Percentiles rank a stretch among this genome's conserved stretches.
Evolutionary conservation across 345 rosid species (phyloP).

Genomic region (Nephelium lappaceum): DNA sequence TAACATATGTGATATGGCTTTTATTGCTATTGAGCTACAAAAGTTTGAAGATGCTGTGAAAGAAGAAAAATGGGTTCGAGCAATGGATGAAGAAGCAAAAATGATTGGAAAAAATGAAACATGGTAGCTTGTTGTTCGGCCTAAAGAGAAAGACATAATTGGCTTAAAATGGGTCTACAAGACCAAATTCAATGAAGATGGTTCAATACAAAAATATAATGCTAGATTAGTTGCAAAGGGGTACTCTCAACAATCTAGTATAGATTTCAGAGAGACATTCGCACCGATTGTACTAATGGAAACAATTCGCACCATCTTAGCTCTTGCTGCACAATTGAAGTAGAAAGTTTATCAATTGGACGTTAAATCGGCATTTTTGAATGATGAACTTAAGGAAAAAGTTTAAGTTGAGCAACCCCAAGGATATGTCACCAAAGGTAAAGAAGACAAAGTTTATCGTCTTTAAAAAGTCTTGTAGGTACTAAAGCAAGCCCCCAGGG

Average conservation of each 20-base stretch:
- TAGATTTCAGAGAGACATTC: background rate
- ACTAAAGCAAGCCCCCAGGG: background rate
- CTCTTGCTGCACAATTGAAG: background rate
- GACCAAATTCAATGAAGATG: too few relatives aligned
- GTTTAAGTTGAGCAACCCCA: background rate
- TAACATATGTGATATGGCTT: background rate
- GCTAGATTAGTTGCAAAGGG: background rate
- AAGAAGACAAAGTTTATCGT: background rate
- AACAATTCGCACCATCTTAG: background rate
- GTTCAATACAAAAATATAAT: background rate
- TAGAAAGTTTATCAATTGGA: background rate
- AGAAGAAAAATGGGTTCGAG: background rate
- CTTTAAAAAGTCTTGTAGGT: background rate
- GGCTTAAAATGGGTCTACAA: conserved; percentile 1
- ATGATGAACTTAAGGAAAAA: background rate
- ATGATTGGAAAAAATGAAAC: conserved; percentile 9
- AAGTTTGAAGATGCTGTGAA: background rate
- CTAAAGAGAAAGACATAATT: background rate
- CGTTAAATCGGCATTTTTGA: background rate
- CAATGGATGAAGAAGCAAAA: background rate
- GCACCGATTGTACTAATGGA: background rate
- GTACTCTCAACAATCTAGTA: background rate
- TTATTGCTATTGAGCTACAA: background rate
- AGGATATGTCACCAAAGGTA: background rate
- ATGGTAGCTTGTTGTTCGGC: background rate